Evolutionary conservation across 805 yeast species (phyloP).

Genomic region (Schizosaccharomyces cryophilus): DNA sequence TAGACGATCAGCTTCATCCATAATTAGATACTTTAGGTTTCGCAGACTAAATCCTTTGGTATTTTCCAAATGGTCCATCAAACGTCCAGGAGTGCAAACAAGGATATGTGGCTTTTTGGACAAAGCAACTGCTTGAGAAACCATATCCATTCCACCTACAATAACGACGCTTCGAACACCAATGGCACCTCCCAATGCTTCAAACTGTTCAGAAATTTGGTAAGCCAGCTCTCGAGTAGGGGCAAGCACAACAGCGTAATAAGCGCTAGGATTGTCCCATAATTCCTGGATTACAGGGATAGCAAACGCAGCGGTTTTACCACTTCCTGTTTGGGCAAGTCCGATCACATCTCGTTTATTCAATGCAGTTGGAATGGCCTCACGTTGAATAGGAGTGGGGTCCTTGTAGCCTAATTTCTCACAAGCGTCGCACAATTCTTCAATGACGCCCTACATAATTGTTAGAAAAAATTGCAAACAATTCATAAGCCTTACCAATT

Average conservation of each 20-base stretch:
- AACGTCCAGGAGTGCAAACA: conserved; percentile 79
- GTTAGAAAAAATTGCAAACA: background rate
- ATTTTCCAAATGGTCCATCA: conserved; percentile 82
- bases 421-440: conserved; percentile 61
- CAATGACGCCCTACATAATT: conserved; percentile 25
- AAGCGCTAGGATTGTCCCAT: conserved; percentile 73
- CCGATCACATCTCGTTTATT: conserved; percentile 86
- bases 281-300: conserved; percentile 77
- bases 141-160: conserved; percentile 96
- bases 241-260: conserved; percentile 67
- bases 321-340: conserved; percentile 91
- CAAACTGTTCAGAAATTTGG: conserved; percentile 73
- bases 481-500: conserved; percentile 2
- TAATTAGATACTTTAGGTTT: conserved; percentile 65
- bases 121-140: conserved; percentile 87
- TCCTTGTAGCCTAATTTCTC: conserved; percentile 43
- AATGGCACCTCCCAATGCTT: conserved; percentile 75
- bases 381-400: conserved; percentile 87
- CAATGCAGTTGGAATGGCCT: conserved; percentile 74
- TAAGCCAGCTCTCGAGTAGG: conserved; percentile 37
- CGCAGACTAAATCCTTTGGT: conserved; percentile 79
- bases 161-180: conserved; percentile 74
- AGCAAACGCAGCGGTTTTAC: conserved; percentile 96
- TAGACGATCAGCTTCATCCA: conserved; percentile 99
- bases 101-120: conserved; percentile 84